Percentiles rank a stretch among this genome's conserved stretches.
Evolutionary conservation across 805 yeast species (phyloP).

Genomic region (Saccharomyces paradoxus): DNA sequence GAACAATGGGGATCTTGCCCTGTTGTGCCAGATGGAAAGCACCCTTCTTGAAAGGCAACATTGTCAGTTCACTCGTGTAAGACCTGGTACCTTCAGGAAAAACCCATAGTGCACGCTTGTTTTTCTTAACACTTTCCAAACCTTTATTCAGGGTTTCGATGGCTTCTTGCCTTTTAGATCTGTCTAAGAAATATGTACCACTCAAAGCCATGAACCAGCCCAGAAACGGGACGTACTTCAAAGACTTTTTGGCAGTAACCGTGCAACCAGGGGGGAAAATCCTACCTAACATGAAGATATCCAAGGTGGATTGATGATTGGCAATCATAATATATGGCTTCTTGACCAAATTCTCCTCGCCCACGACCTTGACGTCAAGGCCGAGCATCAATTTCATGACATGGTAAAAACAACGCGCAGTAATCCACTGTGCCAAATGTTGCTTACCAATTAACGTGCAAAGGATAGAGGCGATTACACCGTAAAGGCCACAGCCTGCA

Average conservation of each 20-base stretch:
- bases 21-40: constrained; percentile 96
- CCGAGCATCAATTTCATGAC: constrained; percentile 57
- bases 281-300: constrained; percentile 71
- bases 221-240: constrained; percentile 77
- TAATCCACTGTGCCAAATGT: constrained; percentile 78
- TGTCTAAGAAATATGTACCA: constrained; percentile 86
- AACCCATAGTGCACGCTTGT: constrained; percentile 72
- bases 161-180: constrained; percentile 69
- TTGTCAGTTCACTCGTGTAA: constrained; percentile 52
- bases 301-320: constrained; percentile 88
- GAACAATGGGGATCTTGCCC: constrained; percentile 82
- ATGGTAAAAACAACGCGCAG: constrained; percentile 73
- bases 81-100: constrained; percentile 98
- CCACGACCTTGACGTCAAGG: constrained; percentile 57
- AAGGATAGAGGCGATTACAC: constrained; percentile 65
- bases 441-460: constrained; percentile 64
- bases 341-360: constrained; percentile 49
- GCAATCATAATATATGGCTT: constrained; percentile 75
- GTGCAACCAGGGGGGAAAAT: constrained; percentile 82
- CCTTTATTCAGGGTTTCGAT: constrained; percentile 68
- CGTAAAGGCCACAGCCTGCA: constrained; percentile 59
- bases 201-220: constrained; percentile 96
- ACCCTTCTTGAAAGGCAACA: constrained; percentile 91
- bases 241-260: constrained; percentile 83
- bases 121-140: constrained; percentile 46